Base-by-base conservation (phyloP, 768 basidiomycete genomes). In the Antrodiella citrinella region DNA sequence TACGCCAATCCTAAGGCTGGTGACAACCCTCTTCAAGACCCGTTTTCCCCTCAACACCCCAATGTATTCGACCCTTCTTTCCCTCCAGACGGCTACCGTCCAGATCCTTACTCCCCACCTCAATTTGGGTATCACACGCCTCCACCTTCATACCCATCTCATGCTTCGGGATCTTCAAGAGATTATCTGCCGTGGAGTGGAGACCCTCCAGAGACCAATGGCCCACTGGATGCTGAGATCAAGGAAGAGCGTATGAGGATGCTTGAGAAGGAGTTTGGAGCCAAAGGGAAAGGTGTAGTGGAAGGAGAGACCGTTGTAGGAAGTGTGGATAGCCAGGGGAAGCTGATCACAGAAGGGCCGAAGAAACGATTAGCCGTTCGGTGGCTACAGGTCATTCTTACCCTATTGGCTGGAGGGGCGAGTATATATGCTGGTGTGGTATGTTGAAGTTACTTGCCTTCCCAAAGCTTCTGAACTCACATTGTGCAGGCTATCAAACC, bases 191-290 rank as follows among this genome's bases (percentile, higher is more conserved):
- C 80, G 0, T 84, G 81, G 80, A 70, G 67, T 48, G 65, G 61
- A 44, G 75, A 78, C 45, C 71, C 70, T 1, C 70, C 72, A 11
- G 72, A 74, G 19, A 69, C 71, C 50, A 69, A 67, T 18, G 62
- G 65, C 0, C 63, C 66, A 1, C 56, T 83, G 3, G 72, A 78
- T 50, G 63, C 73, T 1, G 63, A 70, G n/a, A 66, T 78, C 24
- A 86, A 83, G 61, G 80, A 81, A 62, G 83, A 85, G 56, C 73
- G 84, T 15, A 71, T 85, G 56, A 76, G 81, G 4, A 84, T 85
- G 82, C 72, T 87, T 9, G 79, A 85, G 59, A 74, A 74, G 15
- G 82, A 85, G 54, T 87, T 86, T 60, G 63, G 77, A 2, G 62
- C 66, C n/a, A 70, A 72, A 44, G 49, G 18, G 50, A 54, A 23